Evolutionary conservation across 345 rosid genomes (phyloP).

Genomic region (Gossypium turneri): DNA sequence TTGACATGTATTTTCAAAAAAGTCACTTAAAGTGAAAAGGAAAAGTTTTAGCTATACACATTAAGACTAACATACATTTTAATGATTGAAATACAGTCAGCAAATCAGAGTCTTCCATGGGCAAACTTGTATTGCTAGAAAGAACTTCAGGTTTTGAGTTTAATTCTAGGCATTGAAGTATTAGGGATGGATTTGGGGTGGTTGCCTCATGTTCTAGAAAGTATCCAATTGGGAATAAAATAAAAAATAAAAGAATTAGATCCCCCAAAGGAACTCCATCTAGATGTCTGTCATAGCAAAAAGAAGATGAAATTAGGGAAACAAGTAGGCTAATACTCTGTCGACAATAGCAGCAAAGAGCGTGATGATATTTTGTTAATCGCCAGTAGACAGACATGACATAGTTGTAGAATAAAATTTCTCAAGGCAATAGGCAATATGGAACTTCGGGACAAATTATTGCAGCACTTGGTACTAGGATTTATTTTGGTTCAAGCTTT

Average conservation of each 20-base stretch:
- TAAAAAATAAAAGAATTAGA: background rate
- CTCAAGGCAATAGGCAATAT: background rate
- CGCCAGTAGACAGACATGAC: background rate
- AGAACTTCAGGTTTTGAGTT: background rate
- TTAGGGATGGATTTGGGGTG: background rate
- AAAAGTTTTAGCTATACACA: background rate
- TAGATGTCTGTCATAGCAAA: background rate
- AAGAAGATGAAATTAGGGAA: background rate
- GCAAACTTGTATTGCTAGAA: background rate
- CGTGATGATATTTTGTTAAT: background rate
- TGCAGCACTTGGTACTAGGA: background rate
- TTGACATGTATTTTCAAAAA: background rate
- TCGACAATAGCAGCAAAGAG: background rate
- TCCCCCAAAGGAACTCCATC: background rate
- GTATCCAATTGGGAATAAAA: background rate
- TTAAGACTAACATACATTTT: background rate
- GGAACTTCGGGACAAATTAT: background rate
- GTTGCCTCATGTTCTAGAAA: background rate
- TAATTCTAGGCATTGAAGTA: background rate
- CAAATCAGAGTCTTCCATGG: background rate
- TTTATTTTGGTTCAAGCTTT: background rate
- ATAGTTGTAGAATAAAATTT: background rate
- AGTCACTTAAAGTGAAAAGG: background rate
- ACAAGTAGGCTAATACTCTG: background rate
- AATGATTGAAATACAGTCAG: background rate